Evolutionary conservation across 139 green algal genomes (phyloP).

Genomic region (Coelastrella sp.): DNA sequence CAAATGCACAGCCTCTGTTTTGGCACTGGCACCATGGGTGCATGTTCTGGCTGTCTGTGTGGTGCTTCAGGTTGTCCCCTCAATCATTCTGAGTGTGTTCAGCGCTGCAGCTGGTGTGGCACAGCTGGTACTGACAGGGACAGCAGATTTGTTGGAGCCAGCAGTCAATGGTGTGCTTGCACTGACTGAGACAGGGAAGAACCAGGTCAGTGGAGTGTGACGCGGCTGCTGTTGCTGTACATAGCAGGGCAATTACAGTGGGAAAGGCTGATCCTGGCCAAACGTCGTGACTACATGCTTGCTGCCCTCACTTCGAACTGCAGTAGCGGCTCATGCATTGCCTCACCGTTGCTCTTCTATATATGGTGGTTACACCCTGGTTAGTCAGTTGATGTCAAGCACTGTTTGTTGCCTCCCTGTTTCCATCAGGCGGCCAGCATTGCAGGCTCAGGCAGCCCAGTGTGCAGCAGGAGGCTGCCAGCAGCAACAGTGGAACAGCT

Average conservation of each 20-base stretch:
- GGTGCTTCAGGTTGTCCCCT: constrained; percentile 32
- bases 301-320: too few species aligned
- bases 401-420: neutral
- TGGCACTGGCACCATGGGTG: neutral
- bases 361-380: neutral
- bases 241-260: too few species aligned
- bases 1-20: too few species aligned
- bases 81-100: constrained; percentile 43
- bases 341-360: neutral
- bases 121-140: constrained; percentile 43
- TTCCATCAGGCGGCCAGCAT: constrained; percentile 25
- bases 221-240: neutral
- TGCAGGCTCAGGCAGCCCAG: neutral
- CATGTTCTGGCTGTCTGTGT: neutral
- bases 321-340: neutral
- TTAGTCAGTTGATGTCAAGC: too few species aligned
- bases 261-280: too few species aligned
- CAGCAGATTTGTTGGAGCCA: constrained; percentile 32
- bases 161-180: constrained; percentile 36
- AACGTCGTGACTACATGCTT: too few species aligned
- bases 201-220: neutral
- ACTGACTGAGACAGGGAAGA: constrained; percentile 34
- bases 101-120: constrained; percentile 10
- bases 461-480: constrained; percentile 21
- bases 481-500: constrained; percentile 39